These are phyloP conservation scores for Musa schizocarpa DNA, from an alignment of 176 grass and related monocot genomes.

Conservation along the genomic window DNA sequence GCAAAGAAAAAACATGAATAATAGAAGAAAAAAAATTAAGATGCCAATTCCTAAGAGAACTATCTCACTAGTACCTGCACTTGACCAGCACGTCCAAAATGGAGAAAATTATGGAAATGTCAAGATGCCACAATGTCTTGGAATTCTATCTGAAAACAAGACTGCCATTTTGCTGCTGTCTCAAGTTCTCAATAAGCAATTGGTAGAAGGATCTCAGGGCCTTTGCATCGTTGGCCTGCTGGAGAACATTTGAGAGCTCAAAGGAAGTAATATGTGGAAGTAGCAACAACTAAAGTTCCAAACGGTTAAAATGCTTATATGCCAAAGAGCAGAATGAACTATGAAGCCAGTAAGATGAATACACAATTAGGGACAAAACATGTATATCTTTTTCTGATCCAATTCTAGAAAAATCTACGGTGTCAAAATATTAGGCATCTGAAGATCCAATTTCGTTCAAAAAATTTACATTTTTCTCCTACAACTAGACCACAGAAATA, in stretches of 20 bases:
- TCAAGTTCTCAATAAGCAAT: conserved; percentile 78
- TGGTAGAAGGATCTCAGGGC: conserved; percentile 81
- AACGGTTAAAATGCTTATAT: neutral
- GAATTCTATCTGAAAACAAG: conserved; percentile 89
- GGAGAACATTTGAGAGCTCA: conserved; percentile 18
- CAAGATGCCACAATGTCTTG: neutral
- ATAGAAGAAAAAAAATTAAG: neutral
- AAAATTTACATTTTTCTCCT: neutral
- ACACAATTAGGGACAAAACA: neutral
- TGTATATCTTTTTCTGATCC: neutral
- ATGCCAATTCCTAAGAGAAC: neutral
- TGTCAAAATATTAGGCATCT: neutral
- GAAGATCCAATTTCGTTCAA: neutral
- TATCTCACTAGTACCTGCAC: neutral
- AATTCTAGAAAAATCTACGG: neutral
- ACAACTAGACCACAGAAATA: no score
- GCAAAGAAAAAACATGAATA: neutral
- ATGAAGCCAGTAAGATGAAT: neutral
- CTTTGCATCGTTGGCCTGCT: conserved; percentile 70
- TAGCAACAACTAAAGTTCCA: neutral
- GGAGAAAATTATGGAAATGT: neutral
- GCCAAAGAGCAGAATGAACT: neutral
- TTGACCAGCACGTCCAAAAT: neutral
- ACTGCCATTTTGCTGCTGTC: conserved; percentile 75
- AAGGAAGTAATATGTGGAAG: no score